A percentile compares a stretch with the other conserved stretches of the same genome.
Conservation (phyloP, 139 green algal species). For the Yamagishiella unicocca region DNA sequence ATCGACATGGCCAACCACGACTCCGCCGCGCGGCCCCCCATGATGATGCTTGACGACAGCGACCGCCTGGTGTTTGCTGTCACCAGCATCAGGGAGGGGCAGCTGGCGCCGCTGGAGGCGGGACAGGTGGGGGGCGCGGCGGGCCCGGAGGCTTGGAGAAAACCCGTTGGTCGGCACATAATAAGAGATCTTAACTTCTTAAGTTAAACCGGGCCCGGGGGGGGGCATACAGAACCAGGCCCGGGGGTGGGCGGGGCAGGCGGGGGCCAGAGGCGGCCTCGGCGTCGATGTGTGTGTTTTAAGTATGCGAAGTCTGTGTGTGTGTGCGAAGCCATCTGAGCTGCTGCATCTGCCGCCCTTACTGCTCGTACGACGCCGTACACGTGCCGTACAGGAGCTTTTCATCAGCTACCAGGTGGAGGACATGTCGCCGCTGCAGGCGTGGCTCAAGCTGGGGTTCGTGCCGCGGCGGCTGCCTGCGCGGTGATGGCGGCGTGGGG, state of each 20-base stretch:
- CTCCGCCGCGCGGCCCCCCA: constrained; percentile 17
- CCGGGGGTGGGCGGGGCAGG: background rate
- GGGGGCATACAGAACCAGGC: no score
- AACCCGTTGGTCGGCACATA: no score
- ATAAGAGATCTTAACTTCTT: no score
- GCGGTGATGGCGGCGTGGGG: no score
- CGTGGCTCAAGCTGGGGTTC: constrained; percentile 53
- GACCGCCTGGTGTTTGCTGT: constrained; percentile 33
- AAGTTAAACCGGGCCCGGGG: no score
- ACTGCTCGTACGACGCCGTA: background rate
- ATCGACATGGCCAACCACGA: constrained; percentile 52
- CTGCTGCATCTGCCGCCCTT: background rate
- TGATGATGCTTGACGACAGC: constrained; percentile 31
- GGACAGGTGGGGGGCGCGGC: constrained; percentile 23
- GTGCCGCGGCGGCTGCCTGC: no score
- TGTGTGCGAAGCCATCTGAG: background rate
- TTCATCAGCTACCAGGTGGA: constrained; percentile 47
- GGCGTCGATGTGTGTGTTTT: background rate
- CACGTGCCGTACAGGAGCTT: constrained; percentile 6
- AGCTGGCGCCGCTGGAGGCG: constrained; percentile 44
- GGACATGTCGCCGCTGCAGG: constrained; percentile 32
- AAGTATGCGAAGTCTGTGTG: background rate
- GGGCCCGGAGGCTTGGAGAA: background rate
- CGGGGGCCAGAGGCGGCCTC: background rate
- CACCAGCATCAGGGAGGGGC: constrained; percentile 21